phyloP scores from a whole-genome alignment of 2,329 filamentous ascomycete species.

The Claviceps spartinae region DNA sequence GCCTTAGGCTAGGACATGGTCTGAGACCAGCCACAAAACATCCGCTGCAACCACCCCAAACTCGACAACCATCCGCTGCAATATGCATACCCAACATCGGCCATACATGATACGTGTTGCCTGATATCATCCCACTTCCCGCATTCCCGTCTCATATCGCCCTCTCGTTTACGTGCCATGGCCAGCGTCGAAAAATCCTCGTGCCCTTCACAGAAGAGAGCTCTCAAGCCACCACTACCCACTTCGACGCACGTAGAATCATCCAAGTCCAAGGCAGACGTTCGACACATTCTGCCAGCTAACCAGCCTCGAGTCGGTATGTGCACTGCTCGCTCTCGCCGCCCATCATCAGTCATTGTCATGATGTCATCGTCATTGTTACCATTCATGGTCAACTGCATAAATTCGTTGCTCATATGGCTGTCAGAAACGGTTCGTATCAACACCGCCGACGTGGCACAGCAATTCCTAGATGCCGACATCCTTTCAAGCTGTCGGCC shows the following conservation, averaged over 20 bases:
- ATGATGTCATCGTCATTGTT: no score
- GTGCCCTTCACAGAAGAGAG: slow-evolving; percentile 10
- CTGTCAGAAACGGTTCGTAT: slow-evolving; percentile 14
- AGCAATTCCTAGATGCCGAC: slow-evolving; percentile 23
- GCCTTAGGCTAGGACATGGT: no score
- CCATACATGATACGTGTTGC: no score
- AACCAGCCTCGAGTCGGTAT: slow-evolving; percentile 15
- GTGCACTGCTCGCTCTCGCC: background rate
- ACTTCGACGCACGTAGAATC: slow-evolving; percentile 12
- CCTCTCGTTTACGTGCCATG: background rate
- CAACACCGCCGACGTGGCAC: slow-evolving; percentile 16
- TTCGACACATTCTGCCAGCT: slow-evolving; percentile 17
- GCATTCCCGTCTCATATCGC: background rate
- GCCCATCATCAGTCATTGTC: background rate
- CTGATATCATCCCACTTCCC: no score
- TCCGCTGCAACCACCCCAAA: no score
- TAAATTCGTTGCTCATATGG: background rate
- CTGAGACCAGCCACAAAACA: no score
- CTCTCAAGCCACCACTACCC: slow-evolving; percentile 14
- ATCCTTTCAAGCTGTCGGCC: slow-evolving; percentile 10
- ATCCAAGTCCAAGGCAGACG: slow-evolving; percentile 14
- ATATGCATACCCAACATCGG: no score
- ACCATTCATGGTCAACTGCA: no score
- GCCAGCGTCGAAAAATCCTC: background rate
- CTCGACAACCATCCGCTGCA: no score